Percentiles rank a stretch among this genome's conserved stretches.
These are phyloP conservation scores for Chaetomium tenue DNA, from an alignment of 495 filamentous ascomycete species.

Conservation along the genomic window DNA sequence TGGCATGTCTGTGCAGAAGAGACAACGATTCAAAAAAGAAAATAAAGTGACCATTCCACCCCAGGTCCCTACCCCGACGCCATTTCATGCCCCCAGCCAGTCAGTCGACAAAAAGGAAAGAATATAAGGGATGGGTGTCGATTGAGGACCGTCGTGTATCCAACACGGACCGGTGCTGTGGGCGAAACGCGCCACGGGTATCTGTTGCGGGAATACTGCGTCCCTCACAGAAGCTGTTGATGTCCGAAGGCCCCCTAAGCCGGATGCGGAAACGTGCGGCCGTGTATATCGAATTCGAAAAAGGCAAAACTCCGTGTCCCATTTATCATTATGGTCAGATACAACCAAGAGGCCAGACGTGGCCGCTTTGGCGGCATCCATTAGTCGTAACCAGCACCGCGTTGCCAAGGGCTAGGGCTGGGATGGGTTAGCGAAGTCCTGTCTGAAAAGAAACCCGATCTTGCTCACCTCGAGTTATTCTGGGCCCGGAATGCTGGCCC, in stretches of 20 bases:
- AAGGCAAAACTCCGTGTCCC: slow-evolving; percentile 19
- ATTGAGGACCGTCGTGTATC: not conserved
- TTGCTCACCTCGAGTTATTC: slow-evolving; percentile 46
- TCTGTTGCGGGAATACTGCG: not conserved
- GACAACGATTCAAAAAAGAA: not conserved
- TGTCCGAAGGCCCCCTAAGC: not conserved
- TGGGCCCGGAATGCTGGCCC: slow-evolving; percentile 22
- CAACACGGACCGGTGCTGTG: slow-evolving; percentile 6
- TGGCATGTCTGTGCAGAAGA: not conserved
- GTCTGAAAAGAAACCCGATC: no score
- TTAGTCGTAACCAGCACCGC: slow-evolving; percentile 21
- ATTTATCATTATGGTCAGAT: slow-evolving; percentile 15
- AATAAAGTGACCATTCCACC: not conserved
- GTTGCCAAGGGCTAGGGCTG: slow-evolving; percentile 19
- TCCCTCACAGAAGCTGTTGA: not conserved
- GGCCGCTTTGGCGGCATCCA: not conserved
- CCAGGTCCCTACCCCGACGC: slow-evolving; percentile 4
- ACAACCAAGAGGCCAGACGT: not conserved
- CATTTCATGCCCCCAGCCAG: slow-evolving; percentile 8
- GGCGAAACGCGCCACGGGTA: not conserved
- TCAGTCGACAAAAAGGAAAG: not conserved
- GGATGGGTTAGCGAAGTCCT: not conserved
- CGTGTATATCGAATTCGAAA: slow-evolving; percentile 1
- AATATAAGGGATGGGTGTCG: not conserved
- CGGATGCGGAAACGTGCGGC: not conserved